These are phyloP conservation scores for Ambrosiella beaveri DNA, from an alignment of 2,329 filamentous ascomycete genomes.

Conservation along the genomic window DNA sequence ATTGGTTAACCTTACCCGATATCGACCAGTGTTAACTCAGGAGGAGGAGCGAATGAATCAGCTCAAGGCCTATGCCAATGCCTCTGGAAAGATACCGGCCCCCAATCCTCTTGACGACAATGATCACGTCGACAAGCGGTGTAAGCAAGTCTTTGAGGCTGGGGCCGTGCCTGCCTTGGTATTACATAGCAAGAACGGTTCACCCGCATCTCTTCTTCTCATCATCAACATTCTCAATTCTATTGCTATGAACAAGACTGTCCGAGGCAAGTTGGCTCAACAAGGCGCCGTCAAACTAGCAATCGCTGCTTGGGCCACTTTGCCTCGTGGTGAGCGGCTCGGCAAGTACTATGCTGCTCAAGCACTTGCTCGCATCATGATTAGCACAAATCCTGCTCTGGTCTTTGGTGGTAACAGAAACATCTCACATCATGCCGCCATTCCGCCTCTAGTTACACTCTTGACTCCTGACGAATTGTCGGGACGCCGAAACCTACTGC, in stretches of 20 bases:
- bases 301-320: slow-evolving; percentile 48
- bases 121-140: slow-evolving; percentile 56
- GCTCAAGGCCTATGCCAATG: slow-evolving; percentile 85
- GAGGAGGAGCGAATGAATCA: slow-evolving; percentile 86
- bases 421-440: slow-evolving; percentile 58
- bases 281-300: slow-evolving; percentile 85
- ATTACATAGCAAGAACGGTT: slow-evolving; percentile 55
- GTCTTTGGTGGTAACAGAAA: slow-evolving; percentile 68
- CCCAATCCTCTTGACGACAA: slow-evolving; percentile 59
- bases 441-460: slow-evolving; percentile 63
- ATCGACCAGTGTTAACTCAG: slow-evolving; percentile 60
- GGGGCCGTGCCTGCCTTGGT: slow-evolving; percentile 64
- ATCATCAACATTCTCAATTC: slow-evolving; percentile 62
- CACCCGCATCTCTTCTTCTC: slow-evolving; percentile 51
- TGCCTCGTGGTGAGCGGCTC: slow-evolving; percentile 33
- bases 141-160: slow-evolving; percentile 60
- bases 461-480: slow-evolving; percentile 46
- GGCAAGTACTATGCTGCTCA: slow-evolving; percentile 50
- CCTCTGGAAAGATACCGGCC: slow-evolving; percentile 46
- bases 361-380: slow-evolving; percentile 68
- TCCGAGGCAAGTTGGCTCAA: slow-evolving; percentile 68
- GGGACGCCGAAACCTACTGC: slow-evolving; percentile 60
- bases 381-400: slow-evolving; percentile 68
- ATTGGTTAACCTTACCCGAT: slow-evolving; percentile 68
- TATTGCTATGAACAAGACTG: slow-evolving; percentile 53